Percentiles rank a stretch among this genome's conserved stretches.
These are phyloP conservation scores for Cladosporium colombiae DNA, from an alignment of 2,329 filamentous ascomycete species.

Conservation along the genomic window DNA sequence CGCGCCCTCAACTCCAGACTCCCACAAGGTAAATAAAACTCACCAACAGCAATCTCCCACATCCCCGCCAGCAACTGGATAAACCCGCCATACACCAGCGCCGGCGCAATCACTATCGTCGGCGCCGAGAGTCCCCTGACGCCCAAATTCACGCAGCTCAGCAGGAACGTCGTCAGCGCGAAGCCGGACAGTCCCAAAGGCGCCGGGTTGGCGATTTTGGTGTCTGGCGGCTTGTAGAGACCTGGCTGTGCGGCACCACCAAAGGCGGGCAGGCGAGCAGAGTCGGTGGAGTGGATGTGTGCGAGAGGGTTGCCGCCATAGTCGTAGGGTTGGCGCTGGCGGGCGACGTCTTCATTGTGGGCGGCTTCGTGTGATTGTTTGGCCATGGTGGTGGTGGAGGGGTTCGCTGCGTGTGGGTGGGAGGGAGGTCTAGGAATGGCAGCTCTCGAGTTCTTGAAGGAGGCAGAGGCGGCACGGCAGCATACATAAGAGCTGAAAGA, in stretches of 20 bases:
- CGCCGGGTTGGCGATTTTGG: slow-evolving; percentile 73
- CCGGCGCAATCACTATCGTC: slow-evolving; percentile 68
- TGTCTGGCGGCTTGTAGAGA: slow-evolving; percentile 36
- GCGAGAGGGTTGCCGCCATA: slow-evolving; percentile 55
- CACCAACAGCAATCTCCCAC: slow-evolving; percentile 85
- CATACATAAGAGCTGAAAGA: background rate
- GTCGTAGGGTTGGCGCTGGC: slow-evolving; percentile 37
- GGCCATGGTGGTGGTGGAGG: background rate
- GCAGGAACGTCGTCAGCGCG: slow-evolving; percentile 79
- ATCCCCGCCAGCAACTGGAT: slow-evolving; percentile 81
- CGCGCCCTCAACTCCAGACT: background rate
- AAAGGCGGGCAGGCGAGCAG: slow-evolving; percentile 49
- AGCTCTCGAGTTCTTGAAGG: background rate
- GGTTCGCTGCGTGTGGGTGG: background rate
- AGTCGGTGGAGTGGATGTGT: slow-evolving; percentile 51
- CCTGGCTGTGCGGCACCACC: slow-evolving; percentile 56
- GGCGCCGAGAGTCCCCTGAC: slow-evolving; percentile 60
- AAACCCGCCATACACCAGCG: slow-evolving; percentile 75
- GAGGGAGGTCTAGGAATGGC: background rate
- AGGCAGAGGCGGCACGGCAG: background rate
- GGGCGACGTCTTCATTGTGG: slow-evolving; percentile 34
- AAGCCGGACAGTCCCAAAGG: slow-evolving; percentile 77
- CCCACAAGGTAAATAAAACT: background rate
- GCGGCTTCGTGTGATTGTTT: background rate
- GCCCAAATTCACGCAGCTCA: slow-evolving; percentile 72